Base-by-base conservation (phyloP, 1,284 basidiomycete genomes). In the Coniferiporia sulphurascens region DNA sequence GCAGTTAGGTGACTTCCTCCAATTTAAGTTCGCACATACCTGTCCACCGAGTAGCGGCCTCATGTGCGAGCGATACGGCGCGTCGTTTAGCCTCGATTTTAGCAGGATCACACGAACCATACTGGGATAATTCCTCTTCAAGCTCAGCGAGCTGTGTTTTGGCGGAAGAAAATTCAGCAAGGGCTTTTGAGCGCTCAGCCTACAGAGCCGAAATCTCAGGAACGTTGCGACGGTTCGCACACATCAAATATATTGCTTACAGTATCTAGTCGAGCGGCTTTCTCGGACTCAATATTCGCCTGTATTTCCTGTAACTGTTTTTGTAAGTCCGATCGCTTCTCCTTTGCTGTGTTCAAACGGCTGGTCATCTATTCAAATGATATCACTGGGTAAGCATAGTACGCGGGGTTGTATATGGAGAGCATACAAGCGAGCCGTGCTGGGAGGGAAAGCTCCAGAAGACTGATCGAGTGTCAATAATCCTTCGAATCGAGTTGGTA, bases 391-490 rank as follows among this genome's bases (percentile, higher is more conserved):
- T n/a, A 43, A 17, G 57, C 41, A 48, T 52, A 45, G 43, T 41
- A 19, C 15, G 46, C 21, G 17, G 43, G 17, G 51, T 15, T 41
- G n/a, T n/a, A n/a, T n/a, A n/a, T n/a, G n/a, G 27, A 22, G 1
- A 4, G 45, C 80, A 60, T 64, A 93, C 93, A 67, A 85, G 78
- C 3, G 88, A 83, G 4, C 93, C 92, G 50, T 84, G 81, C 60
- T 93, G 89, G 2, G 91, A 93, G 3, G 93, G 93, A 69, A 95
- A 95, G 67, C 90, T 89, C 93, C 93, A 95, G 70, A 90, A 95
- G 74, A 94, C 92, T 95, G 56, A 36, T 57, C 53, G 7, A 35
- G 17, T 19, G 35, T 50, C 12, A 62, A 48, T 38, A 34, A 48
- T 13, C 19, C 27, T 12, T 46, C 17, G 19, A 36, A 13, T 55